Base-by-base conservation (phyloP, 352 stramenopile genomes). In the Pythium brassicae region DNA sequence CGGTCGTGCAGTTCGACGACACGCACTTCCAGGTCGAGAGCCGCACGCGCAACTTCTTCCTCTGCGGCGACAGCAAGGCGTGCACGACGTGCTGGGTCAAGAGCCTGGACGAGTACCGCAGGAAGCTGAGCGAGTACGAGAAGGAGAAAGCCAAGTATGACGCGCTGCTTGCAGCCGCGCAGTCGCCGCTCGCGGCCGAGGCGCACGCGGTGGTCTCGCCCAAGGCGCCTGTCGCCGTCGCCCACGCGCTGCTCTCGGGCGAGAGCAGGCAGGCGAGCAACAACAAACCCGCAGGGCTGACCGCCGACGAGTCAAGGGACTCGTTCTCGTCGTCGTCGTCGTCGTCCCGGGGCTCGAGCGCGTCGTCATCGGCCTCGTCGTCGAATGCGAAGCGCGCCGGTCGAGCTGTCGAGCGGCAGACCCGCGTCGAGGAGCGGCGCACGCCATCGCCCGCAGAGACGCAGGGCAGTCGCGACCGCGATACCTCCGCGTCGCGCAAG, bases 11-110 rank as follows among this genome's bases (percentile, higher is more conserved):
- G 69, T 94, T 92, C 56, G 84, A 94, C 42, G 82, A 94, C 44
- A 90, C 80, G 35, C 82, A 90, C 40, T 94, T 94, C 49, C 84
- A 94, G 47, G 81, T 94, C 42, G 84, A 94, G 51, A 89, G 80
- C 58, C 74, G 78, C 15, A 90, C 74, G 27, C 82, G 82, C 48
- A 94, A 92, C 49, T 94, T 94, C 50, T 94, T 94, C 40, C 68
- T 92, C 14, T 89, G 83, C 27, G 82, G 79, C 42, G 84, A 94
- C 37, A 94, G 84, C 73, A 94, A 92, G 57, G 82, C 84, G 27
- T 84, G 78, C 52, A 87, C 84, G 1, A 65, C 69, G 19, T 92
- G 83, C 55, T 94, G 84, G 84, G 82, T 91, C 8, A 81, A 84
- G 22, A 91, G 79, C 47, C 69, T 94, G 5, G 80, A 94, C 35